A percentile compares a stretch with the other conserved stretches of the same genome.
Evolutionary conservation across 495 filamentous ascomycete species (phyloP).

Genomic region (Xeromyces bisporus): DNA sequence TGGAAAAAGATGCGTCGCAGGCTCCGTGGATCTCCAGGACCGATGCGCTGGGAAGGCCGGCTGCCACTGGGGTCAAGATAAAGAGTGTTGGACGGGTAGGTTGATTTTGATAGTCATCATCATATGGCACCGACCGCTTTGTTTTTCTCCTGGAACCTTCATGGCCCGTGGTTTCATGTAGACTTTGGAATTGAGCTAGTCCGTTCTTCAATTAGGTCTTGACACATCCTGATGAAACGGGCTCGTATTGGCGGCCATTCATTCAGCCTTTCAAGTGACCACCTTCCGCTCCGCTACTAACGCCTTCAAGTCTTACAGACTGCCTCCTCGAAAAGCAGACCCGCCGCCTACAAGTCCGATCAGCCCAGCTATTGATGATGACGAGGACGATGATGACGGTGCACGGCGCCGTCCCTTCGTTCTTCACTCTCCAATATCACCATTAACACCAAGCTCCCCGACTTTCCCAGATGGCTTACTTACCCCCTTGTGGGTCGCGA

Average conservation of each 20-base stretch:
- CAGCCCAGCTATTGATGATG: constrained; percentile 26
- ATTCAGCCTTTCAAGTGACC: not conserved
- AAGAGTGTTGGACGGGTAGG: constrained; percentile 64
- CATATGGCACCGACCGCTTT: no score
- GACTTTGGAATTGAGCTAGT: no score
- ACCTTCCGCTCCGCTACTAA: no score
- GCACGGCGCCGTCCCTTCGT: no score
- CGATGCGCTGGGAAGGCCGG: constrained; percentile 13
- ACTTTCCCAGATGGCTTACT: constrained; percentile 80
- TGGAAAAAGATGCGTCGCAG: constrained; percentile 45
- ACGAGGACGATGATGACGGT: no score
- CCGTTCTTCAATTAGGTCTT: no score
- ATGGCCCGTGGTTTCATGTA: not conserved
- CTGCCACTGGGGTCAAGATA: constrained; percentile 37
- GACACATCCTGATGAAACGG: no score
- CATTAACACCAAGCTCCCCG: constrained; percentile 59
- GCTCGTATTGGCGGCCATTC: no score
- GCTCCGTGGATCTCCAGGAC: constrained; percentile 40
- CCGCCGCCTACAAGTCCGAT: constrained; percentile 32
- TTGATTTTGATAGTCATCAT: constrained; percentile 11
- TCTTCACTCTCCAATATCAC: constrained; percentile 79
- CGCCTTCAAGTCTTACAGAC: constrained; percentile 32
- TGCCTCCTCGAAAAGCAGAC: constrained; percentile 47
- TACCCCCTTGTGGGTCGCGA: constrained; percentile 61
- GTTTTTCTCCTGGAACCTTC: not conserved